Percentiles rank a stretch among this genome's conserved stretches.
Conservation (phyloP, 805 yeast genomes). For the Wickerhamiella brachini region DNA sequence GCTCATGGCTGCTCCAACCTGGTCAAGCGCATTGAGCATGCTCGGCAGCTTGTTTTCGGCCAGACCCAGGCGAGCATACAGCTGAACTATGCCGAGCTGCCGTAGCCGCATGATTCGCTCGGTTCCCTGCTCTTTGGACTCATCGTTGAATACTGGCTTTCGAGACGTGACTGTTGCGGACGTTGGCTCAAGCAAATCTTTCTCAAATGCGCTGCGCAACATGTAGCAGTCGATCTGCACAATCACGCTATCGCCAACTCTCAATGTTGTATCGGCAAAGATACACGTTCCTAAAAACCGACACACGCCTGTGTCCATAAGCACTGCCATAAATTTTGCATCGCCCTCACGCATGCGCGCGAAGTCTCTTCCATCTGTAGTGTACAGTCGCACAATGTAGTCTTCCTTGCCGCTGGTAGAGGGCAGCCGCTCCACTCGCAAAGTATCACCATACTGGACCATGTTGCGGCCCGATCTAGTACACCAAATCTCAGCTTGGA, state of each 20-base stretch:
- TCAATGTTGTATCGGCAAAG: slow-evolving; percentile 42
- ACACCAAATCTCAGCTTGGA: slow-evolving; percentile 27
- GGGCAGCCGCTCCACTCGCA: slow-evolving; percentile 18
- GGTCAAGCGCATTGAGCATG: slow-evolving; percentile 5
- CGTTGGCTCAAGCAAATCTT: slow-evolving; percentile 16
- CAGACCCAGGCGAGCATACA: slow-evolving; percentile 38
- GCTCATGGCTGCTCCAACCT: not conserved
- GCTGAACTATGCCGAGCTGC: slow-evolving; percentile 39
- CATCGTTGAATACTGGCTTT: slow-evolving; percentile 16
- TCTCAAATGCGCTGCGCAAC: slow-evolving; percentile 27
- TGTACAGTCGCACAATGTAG: slow-evolving; percentile 22
- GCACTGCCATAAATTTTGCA: slow-evolving; percentile 51
- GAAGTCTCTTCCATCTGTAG: slow-evolving; percentile 37
- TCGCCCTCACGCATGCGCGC: slow-evolving; percentile 65
- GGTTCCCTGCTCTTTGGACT: slow-evolving; percentile 35
- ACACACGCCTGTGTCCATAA: slow-evolving; percentile 42
- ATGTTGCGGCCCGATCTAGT: slow-evolving; percentile 24
- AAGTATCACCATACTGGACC: slow-evolving; percentile 22
- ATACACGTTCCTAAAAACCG: slow-evolving; percentile 44
- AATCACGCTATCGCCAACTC: slow-evolving; percentile 65
- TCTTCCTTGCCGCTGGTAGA: slow-evolving; percentile 11
- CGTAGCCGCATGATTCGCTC: slow-evolving; percentile 40
- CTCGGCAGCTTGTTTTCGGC: slow-evolving; percentile 3
- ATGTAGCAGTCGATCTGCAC: slow-evolving; percentile 58
- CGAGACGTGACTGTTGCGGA: not conserved